Percentiles rank a stretch among this genome's conserved stretches.
Evolutionary conservation across 345 rosid species (phyloP).

Genomic region (Bruguiera parviflora): DNA sequence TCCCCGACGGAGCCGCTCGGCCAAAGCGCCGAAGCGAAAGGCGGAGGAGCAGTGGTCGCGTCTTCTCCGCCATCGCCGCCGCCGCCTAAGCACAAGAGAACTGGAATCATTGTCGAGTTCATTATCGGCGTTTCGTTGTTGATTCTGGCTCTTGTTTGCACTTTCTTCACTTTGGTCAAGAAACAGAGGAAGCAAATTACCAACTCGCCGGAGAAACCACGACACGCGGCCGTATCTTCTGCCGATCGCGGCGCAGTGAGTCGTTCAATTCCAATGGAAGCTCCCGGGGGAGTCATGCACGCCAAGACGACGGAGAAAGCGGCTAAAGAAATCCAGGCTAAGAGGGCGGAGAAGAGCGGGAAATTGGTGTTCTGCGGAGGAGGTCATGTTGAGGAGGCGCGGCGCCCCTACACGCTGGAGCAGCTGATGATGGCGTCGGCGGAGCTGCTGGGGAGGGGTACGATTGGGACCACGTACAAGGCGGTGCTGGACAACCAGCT

Average conservation of each 20-base stretch:
- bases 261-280: background rate
- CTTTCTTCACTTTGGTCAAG: slow-evolving; percentile 1
- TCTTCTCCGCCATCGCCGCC: slow-evolving; percentile 33
- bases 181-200: background rate
- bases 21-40: slow-evolving; percentile 56
- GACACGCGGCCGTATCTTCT: background rate
- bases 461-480: slow-evolving; percentile 77
- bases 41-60: slow-evolving; percentile 36
- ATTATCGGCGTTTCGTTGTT: background rate
- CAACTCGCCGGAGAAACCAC: background rate
- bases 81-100: slow-evolving; percentile 36
- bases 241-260: no score
- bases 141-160: background rate
- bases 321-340: slow-evolving; percentile 19
- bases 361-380: slow-evolving; percentile 52
- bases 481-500: slow-evolving; percentile 73
- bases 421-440: slow-evolving; percentile 94
- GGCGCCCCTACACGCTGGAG: slow-evolving; percentile 56
- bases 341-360: slow-evolving; percentile 45
- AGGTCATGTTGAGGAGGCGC: slow-evolving; percentile 6
- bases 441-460: slow-evolving; percentile 87
- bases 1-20: slow-evolving; percentile 51
- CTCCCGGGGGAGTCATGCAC: background rate
- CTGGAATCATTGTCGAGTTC: slow-evolving; percentile 20
- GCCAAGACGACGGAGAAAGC: slow-evolving; percentile 22